Percentiles rank a stretch among this genome's conserved stretches.
phyloP scores from a whole-genome alignment of 352 stramenopile species.

The Paralagenidium karlingii region DNA sequence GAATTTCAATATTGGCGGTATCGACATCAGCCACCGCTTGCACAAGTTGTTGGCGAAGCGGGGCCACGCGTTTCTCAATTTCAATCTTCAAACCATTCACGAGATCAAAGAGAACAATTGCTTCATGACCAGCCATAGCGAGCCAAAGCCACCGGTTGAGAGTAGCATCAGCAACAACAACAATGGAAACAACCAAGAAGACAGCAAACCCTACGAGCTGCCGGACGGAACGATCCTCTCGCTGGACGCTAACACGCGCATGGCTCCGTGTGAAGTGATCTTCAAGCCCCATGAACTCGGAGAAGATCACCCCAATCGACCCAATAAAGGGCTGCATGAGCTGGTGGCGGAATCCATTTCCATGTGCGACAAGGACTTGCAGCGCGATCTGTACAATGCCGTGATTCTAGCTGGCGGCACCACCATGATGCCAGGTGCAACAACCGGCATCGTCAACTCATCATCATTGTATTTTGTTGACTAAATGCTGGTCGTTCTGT shows the following conservation, averaged over 20 bases:
- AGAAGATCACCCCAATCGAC: slow-evolving; percentile 82
- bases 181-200: background rate
- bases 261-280: slow-evolving; percentile 56
- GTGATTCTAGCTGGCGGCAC: slow-evolving; percentile 77
- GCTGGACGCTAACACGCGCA: slow-evolving; percentile 65
- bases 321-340: slow-evolving; percentile 75
- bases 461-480: background rate
- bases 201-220: slow-evolving; percentile 63
- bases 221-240: slow-evolving; percentile 79
- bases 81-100: slow-evolving; percentile 61
- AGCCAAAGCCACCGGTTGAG: too few species aligned
- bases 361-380: slow-evolving; percentile 80
- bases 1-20: slow-evolving; percentile 46
- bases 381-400: slow-evolving; percentile 54
- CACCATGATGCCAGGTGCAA: slow-evolving; percentile 57
- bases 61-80: slow-evolving; percentile 35
- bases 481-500: too few species aligned
- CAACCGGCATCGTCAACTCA: too few species aligned
- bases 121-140: background rate
- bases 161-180: too few species aligned
- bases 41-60: slow-evolving; percentile 37
- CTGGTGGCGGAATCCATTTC: slow-evolving; percentile 61
- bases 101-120: slow-evolving; percentile 66
- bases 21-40: slow-evolving; percentile 66
- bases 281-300: slow-evolving; percentile 83